Conservation (phyloP, 192 early-diverging fungal species). For the Coemansia sp. region DNA sequence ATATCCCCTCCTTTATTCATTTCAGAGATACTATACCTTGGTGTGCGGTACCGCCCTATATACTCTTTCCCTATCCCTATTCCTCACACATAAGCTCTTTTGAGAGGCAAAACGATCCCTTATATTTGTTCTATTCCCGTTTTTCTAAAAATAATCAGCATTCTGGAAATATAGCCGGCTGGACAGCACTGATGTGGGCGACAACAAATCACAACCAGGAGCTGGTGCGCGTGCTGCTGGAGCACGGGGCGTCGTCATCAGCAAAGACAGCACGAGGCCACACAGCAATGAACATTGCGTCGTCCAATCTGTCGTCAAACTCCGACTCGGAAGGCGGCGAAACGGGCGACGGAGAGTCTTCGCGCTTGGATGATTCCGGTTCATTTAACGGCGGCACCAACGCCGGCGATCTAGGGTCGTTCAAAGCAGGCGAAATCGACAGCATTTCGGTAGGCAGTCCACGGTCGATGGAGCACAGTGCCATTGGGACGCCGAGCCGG, state of each 20-base stretch:
- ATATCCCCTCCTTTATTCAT: background rate
- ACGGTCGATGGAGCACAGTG: conserved; percentile 34
- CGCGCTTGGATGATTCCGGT: conserved; percentile 9
- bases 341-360: conserved; percentile 13
- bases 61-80: background rate
- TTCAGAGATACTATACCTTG: conserved; percentile 12
- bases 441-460: conserved; percentile 30
- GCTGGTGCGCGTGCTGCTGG: conserved; percentile 72
- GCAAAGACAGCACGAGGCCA: conserved; percentile 69
- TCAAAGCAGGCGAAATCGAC: conserved; percentile 17
- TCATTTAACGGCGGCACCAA: conserved; percentile 12
- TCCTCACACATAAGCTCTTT: conserved; percentile 6
- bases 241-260: conserved; percentile 71
- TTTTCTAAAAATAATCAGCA: too few relatives aligned
- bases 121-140: background rate
- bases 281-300: conserved; percentile 73
- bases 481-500: conserved; percentile 24
- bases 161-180: conserved; percentile 58
- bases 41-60: background rate
- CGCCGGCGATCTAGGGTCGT: conserved; percentile 6
- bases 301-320: conserved; percentile 37
- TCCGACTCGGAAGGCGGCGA: conserved; percentile 33
- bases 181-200: conserved; percentile 92
- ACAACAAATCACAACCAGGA: conserved; percentile 76
- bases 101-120: too few relatives aligned